Conservation (phyloP, 1,284 basidiomycete genomes). For the Sutorius eximius region DNA sequence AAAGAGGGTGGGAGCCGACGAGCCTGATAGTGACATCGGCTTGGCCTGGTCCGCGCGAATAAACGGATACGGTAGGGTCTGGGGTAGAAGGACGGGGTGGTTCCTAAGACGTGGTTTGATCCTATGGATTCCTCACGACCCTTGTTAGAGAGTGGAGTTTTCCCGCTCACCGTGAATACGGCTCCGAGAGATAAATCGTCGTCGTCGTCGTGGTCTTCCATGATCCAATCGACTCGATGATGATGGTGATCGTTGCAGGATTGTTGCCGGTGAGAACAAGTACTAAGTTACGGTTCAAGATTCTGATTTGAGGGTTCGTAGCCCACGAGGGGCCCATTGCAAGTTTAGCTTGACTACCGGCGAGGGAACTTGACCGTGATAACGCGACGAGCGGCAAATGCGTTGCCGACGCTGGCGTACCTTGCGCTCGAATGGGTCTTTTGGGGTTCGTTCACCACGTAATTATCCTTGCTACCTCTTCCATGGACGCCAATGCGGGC, state of each 20-base stretch:
- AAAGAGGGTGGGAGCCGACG: slow-evolving; percentile 86
- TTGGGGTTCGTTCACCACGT: not conserved
- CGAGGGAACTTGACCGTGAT: not conserved
- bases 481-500: slow-evolving; percentile 18
- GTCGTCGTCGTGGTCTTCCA: slow-evolving; percentile 19
- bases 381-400: not conserved
- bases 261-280: not conserved
- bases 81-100: slow-evolving; percentile 59
- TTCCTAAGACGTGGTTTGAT: slow-evolving; percentile 34
- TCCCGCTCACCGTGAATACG: slow-evolving; percentile 39
- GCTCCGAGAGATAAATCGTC: slow-evolving; percentile 31
- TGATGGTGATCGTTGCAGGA: not conserved
- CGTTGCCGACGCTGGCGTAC: not conserved
- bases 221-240: not conserved
- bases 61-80: slow-evolving; percentile 51
- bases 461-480: not conserved
- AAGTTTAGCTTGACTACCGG: not conserved
- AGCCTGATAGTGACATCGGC: slow-evolving; percentile 63
- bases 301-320: too few relatives aligned
- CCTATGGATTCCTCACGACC: not conserved
- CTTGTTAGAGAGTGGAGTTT: not conserved
- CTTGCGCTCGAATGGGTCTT: not conserved
- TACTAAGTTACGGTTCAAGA: not conserved
- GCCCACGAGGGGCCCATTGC: not conserved
- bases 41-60: slow-evolving; percentile 38